These are phyloP conservation scores for Penicillium sp. DNA, from an alignment of 2,329 filamentous ascomycete genomes.

Conservation along the genomic window DNA sequence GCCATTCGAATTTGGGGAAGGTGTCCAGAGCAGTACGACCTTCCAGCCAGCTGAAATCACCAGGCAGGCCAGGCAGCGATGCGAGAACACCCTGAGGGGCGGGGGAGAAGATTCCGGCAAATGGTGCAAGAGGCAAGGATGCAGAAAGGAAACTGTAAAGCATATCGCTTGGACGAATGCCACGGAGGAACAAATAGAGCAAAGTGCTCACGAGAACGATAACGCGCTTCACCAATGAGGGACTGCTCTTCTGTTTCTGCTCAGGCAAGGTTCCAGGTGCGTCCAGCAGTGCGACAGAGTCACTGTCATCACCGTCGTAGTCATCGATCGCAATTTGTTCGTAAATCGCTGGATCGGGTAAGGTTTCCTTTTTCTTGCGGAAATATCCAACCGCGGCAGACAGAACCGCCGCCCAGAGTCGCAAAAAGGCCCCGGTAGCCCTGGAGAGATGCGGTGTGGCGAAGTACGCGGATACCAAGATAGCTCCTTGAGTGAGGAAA, in stretches of 20 bases:
- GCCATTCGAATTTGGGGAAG: slow-evolving; percentile 18
- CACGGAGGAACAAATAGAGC: slow-evolving; percentile 10
- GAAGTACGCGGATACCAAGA: slow-evolving; percentile 13
- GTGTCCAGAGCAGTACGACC: slow-evolving; percentile 9
- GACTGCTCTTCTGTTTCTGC: slow-evolving; percentile 3
- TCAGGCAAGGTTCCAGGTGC: neutral
- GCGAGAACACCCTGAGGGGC: slow-evolving; percentile 4
- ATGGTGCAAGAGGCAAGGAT: slow-evolving; percentile 19
- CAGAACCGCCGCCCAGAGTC: slow-evolving; percentile 10
- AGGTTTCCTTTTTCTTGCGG: neutral
- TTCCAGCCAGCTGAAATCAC: slow-evolving; percentile 17
- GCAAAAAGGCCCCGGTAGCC: slow-evolving; percentile 7
- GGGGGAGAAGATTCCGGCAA: slow-evolving; percentile 10
- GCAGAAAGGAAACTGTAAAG: slow-evolving; percentile 18
- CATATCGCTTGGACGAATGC: slow-evolving; percentile 15
- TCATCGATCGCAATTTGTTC: slow-evolving; percentile 20
- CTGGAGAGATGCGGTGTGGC: slow-evolving; percentile 14
- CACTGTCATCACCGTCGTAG: slow-evolving; percentile 15
- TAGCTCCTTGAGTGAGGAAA: slow-evolving; percentile 11
- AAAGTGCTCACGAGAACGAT: slow-evolving; percentile 9
- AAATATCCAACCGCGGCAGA: neutral
- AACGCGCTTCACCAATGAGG: neutral
- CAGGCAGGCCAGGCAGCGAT: slow-evolving; percentile 6
- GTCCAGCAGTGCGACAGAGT: slow-evolving; percentile 10
- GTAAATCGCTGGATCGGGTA: slow-evolving; percentile 18